phyloP scores from a whole-genome alignment of 139 green algal species.

The Edaphochlamys debaryana region DNA sequence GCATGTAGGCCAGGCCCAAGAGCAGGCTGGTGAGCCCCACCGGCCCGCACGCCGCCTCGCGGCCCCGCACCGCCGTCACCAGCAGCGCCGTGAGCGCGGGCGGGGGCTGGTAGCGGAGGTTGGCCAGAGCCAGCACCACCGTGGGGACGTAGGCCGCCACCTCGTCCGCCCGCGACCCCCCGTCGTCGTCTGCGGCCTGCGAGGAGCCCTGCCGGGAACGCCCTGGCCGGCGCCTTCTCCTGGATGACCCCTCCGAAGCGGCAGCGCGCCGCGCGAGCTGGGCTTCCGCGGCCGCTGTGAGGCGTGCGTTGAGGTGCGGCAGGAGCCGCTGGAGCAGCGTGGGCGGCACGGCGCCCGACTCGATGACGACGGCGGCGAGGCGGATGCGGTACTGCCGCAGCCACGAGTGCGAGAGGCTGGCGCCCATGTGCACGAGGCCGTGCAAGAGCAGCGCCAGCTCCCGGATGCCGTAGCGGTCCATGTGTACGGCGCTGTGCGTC shows the following conservation, averaged over 20 bases:
- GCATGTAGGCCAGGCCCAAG: slow-evolving; percentile 10
- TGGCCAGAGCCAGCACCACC: not conserved
- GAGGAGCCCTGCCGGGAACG: too few relatives aligned
- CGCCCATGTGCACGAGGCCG: slow-evolving; percentile 9
- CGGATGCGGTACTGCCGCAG: not conserved
- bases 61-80: not conserved
- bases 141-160: not conserved
- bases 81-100: not conserved
- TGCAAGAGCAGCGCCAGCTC: slow-evolving; percentile 25
- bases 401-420: not conserved
- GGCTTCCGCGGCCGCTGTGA: too few relatives aligned
- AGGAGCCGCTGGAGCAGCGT: not conserved
- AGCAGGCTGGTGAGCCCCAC: not conserved
- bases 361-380: not conserved
- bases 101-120: slow-evolving; percentile 7
- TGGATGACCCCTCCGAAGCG: too few relatives aligned
- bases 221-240: too few relatives aligned
- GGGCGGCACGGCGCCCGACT: not conserved
- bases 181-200: too few relatives aligned
- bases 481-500: not conserved
- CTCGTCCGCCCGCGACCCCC: not conserved
- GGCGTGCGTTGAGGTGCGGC: not conserved
- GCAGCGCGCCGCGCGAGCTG: too few relatives aligned
- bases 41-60: not conserved
- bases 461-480: not conserved